phyloP scores from a whole-genome alignment of 148 eudicot genomes.

The Simmondsia chinensis region DNA sequence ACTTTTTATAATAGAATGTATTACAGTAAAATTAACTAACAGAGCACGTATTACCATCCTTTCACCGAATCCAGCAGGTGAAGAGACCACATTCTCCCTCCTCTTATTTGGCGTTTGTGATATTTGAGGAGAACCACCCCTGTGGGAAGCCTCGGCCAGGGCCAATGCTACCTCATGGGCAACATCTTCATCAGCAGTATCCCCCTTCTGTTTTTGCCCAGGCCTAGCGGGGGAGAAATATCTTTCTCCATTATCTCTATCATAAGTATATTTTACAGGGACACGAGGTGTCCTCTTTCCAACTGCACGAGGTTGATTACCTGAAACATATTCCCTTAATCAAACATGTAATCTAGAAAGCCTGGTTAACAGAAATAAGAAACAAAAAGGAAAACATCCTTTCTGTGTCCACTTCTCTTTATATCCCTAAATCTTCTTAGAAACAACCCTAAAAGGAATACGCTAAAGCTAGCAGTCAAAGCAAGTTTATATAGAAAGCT shows the following conservation, averaged over 20 bases:
- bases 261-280: constrained; percentile 64
- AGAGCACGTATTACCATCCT: constrained; percentile 32
- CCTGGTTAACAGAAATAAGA: too few species aligned
- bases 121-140: constrained; percentile 87
- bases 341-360: constrained; percentile 1
- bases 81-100: constrained; percentile 29
- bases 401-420: neutral
- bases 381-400: neutral
- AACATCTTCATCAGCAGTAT: constrained; percentile 60
- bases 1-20: neutral
- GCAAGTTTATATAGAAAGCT: too few species aligned
- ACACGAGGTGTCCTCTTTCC: constrained; percentile 97
- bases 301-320: constrained; percentile 75
- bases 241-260: constrained; percentile 44
- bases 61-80: constrained; percentile 45
- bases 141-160: constrained; percentile 94
- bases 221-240: constrained; percentile 58
- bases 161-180: constrained; percentile 83
- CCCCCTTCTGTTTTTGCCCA: constrained; percentile 46
- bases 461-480: too few species aligned
- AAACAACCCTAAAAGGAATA: too few species aligned
- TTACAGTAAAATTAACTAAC: neutral
- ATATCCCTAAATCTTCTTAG: too few species aligned
- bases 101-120: constrained; percentile 64
- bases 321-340: constrained; percentile 27